Evolutionary conservation across 305 asterid species (phyloP), one percentile per base, ranked within the genome.

Genomic region (Fraxinus albicans): DNA sequence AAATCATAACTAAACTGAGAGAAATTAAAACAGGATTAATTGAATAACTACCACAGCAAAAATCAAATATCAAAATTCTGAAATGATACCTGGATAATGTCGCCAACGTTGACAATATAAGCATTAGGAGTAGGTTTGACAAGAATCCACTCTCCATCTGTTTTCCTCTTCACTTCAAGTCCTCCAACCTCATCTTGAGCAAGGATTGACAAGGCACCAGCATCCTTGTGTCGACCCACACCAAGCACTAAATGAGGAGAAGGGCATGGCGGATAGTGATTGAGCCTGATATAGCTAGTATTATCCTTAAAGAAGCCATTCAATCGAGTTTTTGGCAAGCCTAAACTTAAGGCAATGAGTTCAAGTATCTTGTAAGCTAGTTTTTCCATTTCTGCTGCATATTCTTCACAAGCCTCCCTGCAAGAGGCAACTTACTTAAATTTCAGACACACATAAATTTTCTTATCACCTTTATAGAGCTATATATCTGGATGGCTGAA

Each of bases 171-270:
- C 74, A 87, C 89, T 77, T 85, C 83, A 38, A 87, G 89, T 2
- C 89, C 89, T 15, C 89, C 89, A 80, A 84, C 88, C 17, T 87
- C 86, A 80, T 87, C 89, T 73, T 87, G 89, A 50, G 80, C 87
- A 58, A 86, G 85, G 42, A 86, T 80, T 17, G 89, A 84, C 67
- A 86, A 55, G 13, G 83, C 85, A 12, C 82, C 83, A 0, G 58
- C 47, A 55, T 87, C 89, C 83, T 85, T 82, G 86, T 87, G 89
- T 7, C 86, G 84, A 25, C 88, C 88, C 13, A 87, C 82, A 9
- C 90, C 88, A 4, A 85, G 84, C 55, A 87, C 86, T 35, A 87
- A 80, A 78, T 87, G 63, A 6, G 34, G 85, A 44, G 58, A 5
- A 0, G 89, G 88, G 77, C 88, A 87, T 31, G 82, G 82, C 0